Evolutionary conservation across 2,329 filamentous ascomycete species (phyloP).

Genomic region (Aureobasidium sp.): DNA sequence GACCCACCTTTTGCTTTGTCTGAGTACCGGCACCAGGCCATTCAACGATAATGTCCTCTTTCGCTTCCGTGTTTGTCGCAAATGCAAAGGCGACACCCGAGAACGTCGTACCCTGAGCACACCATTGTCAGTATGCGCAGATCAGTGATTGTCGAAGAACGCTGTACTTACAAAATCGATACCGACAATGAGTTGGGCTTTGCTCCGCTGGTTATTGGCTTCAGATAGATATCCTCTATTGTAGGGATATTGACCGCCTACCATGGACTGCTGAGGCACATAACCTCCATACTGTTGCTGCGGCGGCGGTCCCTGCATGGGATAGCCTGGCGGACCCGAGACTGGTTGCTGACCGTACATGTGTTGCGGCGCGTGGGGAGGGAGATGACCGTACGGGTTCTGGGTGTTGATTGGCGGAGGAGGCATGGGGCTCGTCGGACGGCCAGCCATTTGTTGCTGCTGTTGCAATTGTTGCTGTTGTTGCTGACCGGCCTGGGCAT

Average conservation of each 20-base stretch:
- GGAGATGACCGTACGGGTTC: slow-evolving; percentile 35
- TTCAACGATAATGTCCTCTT: slow-evolving; percentile 98
- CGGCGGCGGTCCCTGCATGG: slow-evolving; percentile 26
- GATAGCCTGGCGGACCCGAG: slow-evolving; percentile 28
- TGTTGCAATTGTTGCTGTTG: slow-evolving; percentile 31
- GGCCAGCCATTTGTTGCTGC: slow-evolving; percentile 36
- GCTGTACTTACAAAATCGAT: slow-evolving; percentile 79
- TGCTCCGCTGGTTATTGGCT: slow-evolving; percentile 77
- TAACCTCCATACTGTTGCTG: slow-evolving; percentile 13
- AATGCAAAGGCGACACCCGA: slow-evolving; percentile 91
- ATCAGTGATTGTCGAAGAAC: neutral
- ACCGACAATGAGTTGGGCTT: slow-evolving; percentile 94
- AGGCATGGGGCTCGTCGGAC: slow-evolving; percentile 38
- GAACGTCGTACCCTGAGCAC: slow-evolving; percentile 78
- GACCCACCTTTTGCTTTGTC: slow-evolving; percentile 87
- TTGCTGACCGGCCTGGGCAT: slow-evolving; percentile 34
- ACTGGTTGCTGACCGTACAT: slow-evolving; percentile 31
- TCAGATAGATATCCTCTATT: slow-evolving; percentile 50
- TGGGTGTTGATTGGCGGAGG: slow-evolving; percentile 39
- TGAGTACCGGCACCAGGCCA: slow-evolving; percentile 97
- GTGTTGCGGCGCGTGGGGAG: slow-evolving; percentile 23
- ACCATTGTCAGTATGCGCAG: slow-evolving; percentile 2
- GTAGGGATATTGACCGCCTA: slow-evolving; percentile 11
- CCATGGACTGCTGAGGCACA: slow-evolving; percentile 13
- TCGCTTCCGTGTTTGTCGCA: slow-evolving; percentile 92